phyloP scores from a whole-genome alignment of 345 rosid species.

The Erucastrum elatum region DNA sequence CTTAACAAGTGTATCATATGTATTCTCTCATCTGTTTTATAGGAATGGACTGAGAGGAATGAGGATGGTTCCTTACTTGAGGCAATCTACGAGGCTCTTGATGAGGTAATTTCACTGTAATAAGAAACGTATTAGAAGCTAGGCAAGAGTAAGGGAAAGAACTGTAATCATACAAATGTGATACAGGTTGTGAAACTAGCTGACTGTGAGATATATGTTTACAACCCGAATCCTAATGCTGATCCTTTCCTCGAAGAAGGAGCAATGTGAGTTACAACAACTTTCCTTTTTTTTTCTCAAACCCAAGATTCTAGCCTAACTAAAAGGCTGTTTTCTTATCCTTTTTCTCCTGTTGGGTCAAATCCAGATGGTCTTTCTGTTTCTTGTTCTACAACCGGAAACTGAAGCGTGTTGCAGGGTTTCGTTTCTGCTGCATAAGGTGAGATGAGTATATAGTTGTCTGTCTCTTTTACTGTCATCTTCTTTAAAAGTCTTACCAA shows the following conservation, averaged over 20 bases:
- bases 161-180: slow-evolving; percentile 15
- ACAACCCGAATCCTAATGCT: slow-evolving; percentile 75
- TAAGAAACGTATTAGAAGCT: not conserved
- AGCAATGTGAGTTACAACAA: slow-evolving; percentile 58
- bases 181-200: slow-evolving; percentile 82
- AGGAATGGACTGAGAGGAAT: slow-evolving; percentile 80
- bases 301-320: not conserved
- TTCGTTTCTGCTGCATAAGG: slow-evolving; percentile 84
- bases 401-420: slow-evolving; percentile 80
- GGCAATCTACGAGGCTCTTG: slow-evolving; percentile 77
- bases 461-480: not conserved
- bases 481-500: not conserved
- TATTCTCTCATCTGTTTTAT: not conserved
- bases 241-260: slow-evolving; percentile 85
- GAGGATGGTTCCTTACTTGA: slow-evolving; percentile 74
- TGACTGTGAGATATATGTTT: slow-evolving; percentile 91
- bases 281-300: not conserved
- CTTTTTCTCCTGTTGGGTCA: not conserved
- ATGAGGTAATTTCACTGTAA: slow-evolving; percentile 63
- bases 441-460: slow-evolving; percentile 33
- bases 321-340: not conserved
- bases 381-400: slow-evolving; percentile 95
- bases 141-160: not conserved
- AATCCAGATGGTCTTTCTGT: slow-evolving; percentile 86
- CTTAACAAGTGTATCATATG: not conserved